These are phyloP conservation scores for Alternaria sp. DNA, from an alignment of 2,329 filamentous ascomycete genomes.

Conservation along the genomic window DNA sequence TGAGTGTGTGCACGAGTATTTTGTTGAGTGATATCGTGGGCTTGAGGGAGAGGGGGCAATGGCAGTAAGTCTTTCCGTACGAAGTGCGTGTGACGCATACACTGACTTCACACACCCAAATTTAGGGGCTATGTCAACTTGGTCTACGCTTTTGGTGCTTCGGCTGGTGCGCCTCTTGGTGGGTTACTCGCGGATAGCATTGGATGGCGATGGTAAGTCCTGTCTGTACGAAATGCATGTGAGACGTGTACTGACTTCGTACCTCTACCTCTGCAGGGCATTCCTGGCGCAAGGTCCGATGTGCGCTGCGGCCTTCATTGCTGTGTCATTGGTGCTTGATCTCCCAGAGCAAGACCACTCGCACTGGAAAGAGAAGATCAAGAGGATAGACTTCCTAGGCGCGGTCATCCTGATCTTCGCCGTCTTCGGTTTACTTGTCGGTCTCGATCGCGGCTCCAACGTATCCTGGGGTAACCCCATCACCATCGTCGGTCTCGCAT, in stretches of 20 bases:
- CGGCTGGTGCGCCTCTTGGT: slow-evolving; percentile 70
- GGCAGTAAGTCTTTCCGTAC: slow-evolving; percentile 58
- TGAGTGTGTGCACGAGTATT: slow-evolving; percentile 73
- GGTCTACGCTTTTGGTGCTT: slow-evolving; percentile 71
- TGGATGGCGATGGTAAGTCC: slow-evolving; percentile 67
- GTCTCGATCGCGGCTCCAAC: slow-evolving; percentile 76
- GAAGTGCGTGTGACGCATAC: neutral
- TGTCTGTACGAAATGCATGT: no score
- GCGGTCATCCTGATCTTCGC: slow-evolving; percentile 70
- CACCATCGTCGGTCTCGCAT: slow-evolving; percentile 63
- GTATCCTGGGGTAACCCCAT: slow-evolving; percentile 67
- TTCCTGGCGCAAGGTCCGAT: slow-evolving; percentile 75
- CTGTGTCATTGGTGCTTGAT: slow-evolving; percentile 68
- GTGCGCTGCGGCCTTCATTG: slow-evolving; percentile 68
- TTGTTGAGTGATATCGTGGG: slow-evolving; percentile 74
- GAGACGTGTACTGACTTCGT: no score
- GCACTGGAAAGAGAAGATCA: slow-evolving; percentile 70
- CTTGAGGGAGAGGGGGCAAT: slow-evolving; percentile 71
- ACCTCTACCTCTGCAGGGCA: slow-evolving; percentile 49
- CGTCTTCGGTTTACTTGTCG: slow-evolving; percentile 69
- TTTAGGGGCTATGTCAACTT: slow-evolving; percentile 69
- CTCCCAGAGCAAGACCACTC: slow-evolving; percentile 64
- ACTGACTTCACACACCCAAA: no score
- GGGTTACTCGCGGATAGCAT: slow-evolving; percentile 75
- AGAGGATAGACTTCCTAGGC: slow-evolving; percentile 75